Percentiles rank a stretch among this genome's conserved stretches.
phyloP scores from a whole-genome alignment of 495 filamentous ascomycete genomes.

The Umbilicaria muhlenbergii region DNA sequence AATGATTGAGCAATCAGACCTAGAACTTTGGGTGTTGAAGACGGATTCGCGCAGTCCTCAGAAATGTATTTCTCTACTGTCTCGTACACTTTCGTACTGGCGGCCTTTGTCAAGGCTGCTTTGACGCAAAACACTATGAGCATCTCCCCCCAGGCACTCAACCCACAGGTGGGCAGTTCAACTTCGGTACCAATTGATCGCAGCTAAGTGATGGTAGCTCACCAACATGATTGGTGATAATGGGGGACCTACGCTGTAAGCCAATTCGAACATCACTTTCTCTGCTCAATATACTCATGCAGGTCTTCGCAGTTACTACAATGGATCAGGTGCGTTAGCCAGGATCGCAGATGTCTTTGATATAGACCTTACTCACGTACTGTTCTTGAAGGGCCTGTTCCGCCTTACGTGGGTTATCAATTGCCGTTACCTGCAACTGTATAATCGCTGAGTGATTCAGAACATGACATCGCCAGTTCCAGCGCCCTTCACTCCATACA shows the following conservation, averaged over 20 bases:
- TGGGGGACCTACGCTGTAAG: slow-evolving; percentile 4
- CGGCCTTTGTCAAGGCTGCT: too few relatives aligned
- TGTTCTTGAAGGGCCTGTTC: slow-evolving; percentile 1
- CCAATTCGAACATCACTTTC: neutral
- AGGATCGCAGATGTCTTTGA: neutral
- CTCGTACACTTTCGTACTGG: too few relatives aligned
- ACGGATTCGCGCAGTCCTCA: too few relatives aligned
- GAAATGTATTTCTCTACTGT: too few relatives aligned
- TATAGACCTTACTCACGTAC: neutral
- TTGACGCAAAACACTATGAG: too few relatives aligned
- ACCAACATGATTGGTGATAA: slow-evolving; percentile 5
- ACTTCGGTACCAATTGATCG: too few relatives aligned
- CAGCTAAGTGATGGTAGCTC: neutral
- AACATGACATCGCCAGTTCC: slow-evolving; percentile 12
- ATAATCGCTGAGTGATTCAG: neutral
- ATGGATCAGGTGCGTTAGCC: too few relatives aligned
- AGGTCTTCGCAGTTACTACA: neutral
- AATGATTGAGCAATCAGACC: too few relatives aligned
- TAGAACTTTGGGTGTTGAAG: too few relatives aligned
- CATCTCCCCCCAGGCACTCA: too few relatives aligned
- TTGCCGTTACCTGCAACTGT: too few relatives aligned
- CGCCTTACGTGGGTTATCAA: slow-evolving; percentile 1
- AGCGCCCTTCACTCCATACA: slow-evolving; percentile 6
- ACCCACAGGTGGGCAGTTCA: too few relatives aligned
- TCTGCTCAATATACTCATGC: neutral